Evolutionary conservation across 73 alveolate genomes (phyloP), one percentile per base, ranked within the genome.

Genomic region (Paramecium biaurelia): DNA sequence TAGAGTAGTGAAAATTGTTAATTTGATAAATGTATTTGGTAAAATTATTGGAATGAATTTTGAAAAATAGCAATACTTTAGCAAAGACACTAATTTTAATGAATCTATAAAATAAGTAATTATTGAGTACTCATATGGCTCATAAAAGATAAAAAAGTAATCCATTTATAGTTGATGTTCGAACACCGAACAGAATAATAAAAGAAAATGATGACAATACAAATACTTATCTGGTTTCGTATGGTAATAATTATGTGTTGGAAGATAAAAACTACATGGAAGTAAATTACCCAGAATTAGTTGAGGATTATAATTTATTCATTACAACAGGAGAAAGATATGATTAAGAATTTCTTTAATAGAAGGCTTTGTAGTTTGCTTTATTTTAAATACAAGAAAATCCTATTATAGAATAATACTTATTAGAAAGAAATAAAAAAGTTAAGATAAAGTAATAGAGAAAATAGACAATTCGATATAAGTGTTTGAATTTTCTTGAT

Each of bases 291-390:
- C 86, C 86, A 6, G 86, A 72, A 72, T 72, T 72, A 42, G 58
- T 72, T 11, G 86, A 72, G 86, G 86, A 72, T 72, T 72, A 35
- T 72, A 32, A 72, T 21, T 37, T 72, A 4, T 72, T 35, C 20
- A 35, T 21, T 20, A 20, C 58, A 38, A 72, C 86, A 28, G 86
- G 86, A 28, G 86, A 72, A 72, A 30, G 86, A 72, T 72, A 72
- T 72, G 86, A 72, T 38, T 72, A 72, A 28, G 58, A 72, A 72
- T 72, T 72, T 32, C 34, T 72, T 14, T 32, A 34, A 35, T 72
- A 72, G 30, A 72, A 72, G 24, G 41, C 84, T 30, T 12, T 30
- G 11, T 10, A 63, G 2, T 63, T 63, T 63, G 49, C 84, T 11
- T 63, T 30, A 26, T 63, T 26, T 63, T 63, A 63, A 63, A 12